Percentiles rank a stretch among this genome's conserved stretches.
Evolutionary conservation across 148 eudicot species (phyloP).

Genomic region (Limonium bicolor): DNA sequence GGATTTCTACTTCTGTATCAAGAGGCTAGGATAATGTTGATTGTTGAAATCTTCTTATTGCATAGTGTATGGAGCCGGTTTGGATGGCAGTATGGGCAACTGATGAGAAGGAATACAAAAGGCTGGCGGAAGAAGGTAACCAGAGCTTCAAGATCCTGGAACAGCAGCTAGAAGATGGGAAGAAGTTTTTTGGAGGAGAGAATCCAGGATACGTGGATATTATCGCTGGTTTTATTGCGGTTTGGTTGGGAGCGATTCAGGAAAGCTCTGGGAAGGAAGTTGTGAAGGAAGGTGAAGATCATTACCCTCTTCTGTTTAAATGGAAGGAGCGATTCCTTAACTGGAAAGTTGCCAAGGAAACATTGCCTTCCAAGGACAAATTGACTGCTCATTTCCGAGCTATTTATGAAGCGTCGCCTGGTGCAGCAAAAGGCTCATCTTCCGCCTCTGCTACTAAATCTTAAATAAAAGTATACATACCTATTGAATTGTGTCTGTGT

Average conservation of each 20-base stretch:
- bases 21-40: no score
- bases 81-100: conserved; percentile 2
- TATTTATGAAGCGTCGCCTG: no score
- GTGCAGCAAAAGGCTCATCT: no score
- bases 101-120: neutral
- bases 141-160: conserved; percentile 7
- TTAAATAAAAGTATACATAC: no score
- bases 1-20: no score
- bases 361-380: neutral
- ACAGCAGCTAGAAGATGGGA: conserved; percentile 9
- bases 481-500: no score
- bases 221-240: conserved; percentile 1
- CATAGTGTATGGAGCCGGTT: neutral
- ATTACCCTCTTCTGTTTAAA: neutral
- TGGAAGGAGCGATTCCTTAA: neutral
- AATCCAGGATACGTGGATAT: conserved; percentile 14
- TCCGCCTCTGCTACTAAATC: no score
- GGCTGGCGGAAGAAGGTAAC: neutral
- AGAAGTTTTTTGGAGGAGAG: conserved; percentile 13
- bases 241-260: conserved; percentile 1
- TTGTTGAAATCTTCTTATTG: no score
- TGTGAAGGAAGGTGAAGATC: neutral
- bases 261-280: conserved; percentile 1
- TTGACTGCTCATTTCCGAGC: no score
- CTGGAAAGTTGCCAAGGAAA: neutral